A percentile compares a stretch with the other conserved stretches of the same genome.
Conservation (phyloP, 768 basidiomycete species). For the Termitomyces sp. region DNA sequence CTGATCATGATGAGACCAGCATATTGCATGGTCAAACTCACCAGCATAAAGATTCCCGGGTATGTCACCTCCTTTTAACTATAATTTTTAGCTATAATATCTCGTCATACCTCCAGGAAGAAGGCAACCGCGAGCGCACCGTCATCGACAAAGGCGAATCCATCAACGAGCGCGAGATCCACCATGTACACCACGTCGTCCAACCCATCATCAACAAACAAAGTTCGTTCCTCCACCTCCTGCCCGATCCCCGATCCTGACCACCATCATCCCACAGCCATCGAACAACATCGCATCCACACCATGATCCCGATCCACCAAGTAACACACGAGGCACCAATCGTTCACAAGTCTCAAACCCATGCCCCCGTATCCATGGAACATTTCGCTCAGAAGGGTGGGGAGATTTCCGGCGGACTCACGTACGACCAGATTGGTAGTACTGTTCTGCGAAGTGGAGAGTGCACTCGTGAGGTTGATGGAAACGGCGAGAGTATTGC, state of each 20-base stretch:
- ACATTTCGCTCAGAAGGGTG: constrained; percentile 23
- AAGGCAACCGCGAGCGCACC: constrained; percentile 20
- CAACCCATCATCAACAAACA: constrained; percentile 40
- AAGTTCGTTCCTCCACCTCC: constrained; percentile 19
- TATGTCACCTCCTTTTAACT: neutral
- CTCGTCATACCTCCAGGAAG: neutral
- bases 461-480: constrained; percentile 6
- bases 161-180: constrained; percentile 30
- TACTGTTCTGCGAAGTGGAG: neutral
- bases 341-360: constrained; percentile 34
- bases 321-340: constrained; percentile 35
- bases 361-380: constrained; percentile 33
- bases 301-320: constrained; percentile 36
- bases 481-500: neutral
- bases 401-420: neutral
- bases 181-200: constrained; percentile 37
- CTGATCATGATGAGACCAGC: neutral
- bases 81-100: neutral
- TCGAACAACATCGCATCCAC: constrained; percentile 28
- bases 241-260: neutral
- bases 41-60: neutral
- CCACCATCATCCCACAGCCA: constrained; percentile 18
- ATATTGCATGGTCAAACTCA: neutral
- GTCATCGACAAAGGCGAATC: constrained; percentile 33
- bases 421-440: constrained; percentile 3